A percentile compares a stretch with the other conserved stretches of the same genome.
phyloP scores from a whole-genome alignment of 208 protist genomes.

The Trypanosoma vivax region DNA sequence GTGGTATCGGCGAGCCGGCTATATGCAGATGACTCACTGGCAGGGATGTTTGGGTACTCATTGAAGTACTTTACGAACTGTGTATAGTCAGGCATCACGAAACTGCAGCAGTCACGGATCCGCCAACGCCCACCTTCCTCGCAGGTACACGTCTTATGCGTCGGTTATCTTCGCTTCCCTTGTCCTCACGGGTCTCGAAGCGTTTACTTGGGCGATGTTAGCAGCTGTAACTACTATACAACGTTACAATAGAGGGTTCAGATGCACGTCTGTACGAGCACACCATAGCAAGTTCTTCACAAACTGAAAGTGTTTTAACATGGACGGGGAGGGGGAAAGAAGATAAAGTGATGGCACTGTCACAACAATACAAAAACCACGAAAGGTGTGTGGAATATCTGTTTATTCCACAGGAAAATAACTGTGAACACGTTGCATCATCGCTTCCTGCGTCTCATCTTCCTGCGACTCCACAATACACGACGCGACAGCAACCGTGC shows the following conservation, averaged over 20 bases:
- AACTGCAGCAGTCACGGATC: neutral
- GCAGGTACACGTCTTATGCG: too few species aligned
- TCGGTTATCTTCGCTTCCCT: too few species aligned
- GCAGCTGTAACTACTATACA: too few species aligned
- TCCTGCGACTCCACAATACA: slow-evolving; percentile 73
- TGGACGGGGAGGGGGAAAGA: neutral
- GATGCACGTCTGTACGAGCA: too few species aligned
- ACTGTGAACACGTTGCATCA: slow-evolving; percentile 54
- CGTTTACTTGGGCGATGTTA: too few species aligned
- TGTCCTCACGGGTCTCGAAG: too few species aligned
- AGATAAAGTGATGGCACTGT: neutral
- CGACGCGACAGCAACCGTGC: slow-evolving; percentile 62
- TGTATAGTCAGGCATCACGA: slow-evolving; percentile 58
- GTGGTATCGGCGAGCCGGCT: slow-evolving; percentile 52
- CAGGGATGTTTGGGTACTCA: slow-evolving; percentile 36
- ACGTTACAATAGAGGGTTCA: too few species aligned
- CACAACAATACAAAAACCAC: neutral
- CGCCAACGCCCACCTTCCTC: too few species aligned
- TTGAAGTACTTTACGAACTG: slow-evolving; percentile 82
- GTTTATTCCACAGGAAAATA: slow-evolving; percentile 47
- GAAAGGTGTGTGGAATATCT: neutral
- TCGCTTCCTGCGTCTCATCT: slow-evolving; percentile 56
- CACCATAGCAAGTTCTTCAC: too few species aligned
- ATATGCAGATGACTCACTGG: slow-evolving; percentile 28
- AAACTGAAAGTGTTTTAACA: too few species aligned